Evolutionary conservation across 805 yeast genomes (phyloP).

Genomic region (Kodamaea lidongshanica): DNA sequence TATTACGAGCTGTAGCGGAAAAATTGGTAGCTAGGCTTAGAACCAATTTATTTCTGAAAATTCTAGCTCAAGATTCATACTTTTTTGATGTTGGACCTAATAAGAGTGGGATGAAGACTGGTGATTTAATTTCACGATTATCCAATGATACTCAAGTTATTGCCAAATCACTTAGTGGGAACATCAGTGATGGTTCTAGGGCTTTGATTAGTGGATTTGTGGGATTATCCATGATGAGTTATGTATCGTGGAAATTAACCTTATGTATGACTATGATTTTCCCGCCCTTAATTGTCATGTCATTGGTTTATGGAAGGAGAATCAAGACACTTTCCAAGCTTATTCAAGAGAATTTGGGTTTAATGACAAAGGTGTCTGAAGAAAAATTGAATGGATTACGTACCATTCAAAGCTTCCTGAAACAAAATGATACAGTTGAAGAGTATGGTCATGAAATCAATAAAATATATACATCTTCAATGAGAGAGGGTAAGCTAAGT

Average conservation of each 20-base stretch:
- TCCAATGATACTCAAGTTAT: slow-evolving; percentile 88
- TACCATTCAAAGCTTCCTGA: slow-evolving; percentile 87
- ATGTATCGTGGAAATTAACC: slow-evolving; percentile 77
- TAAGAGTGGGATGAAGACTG: slow-evolving; percentile 56
- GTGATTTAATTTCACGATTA: slow-evolving; percentile 83
- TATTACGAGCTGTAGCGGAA: slow-evolving; percentile 78
- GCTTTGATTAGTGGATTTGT: slow-evolving; percentile 76
- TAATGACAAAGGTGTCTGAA: slow-evolving; percentile 82
- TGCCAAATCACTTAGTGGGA: slow-evolving; percentile 78
- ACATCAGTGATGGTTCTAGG: slow-evolving; percentile 87
- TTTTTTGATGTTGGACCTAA: slow-evolving; percentile 74
- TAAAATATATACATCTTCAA: slow-evolving; percentile 57
- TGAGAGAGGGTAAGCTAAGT: slow-evolving; percentile 71
- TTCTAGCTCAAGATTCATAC: slow-evolving; percentile 79
- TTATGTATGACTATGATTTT: slow-evolving; percentile 72
- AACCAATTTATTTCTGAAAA: slow-evolving; percentile 66
- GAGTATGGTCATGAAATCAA: slow-evolving; percentile 70
- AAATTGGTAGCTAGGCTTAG: slow-evolving; percentile 79
- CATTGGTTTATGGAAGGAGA: slow-evolving; percentile 73
- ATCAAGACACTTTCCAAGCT: slow-evolving; percentile 68
- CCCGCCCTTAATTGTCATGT: slow-evolving; percentile 78
- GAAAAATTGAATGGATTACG: slow-evolving; percentile 80
- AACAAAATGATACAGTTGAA: slow-evolving; percentile 71
- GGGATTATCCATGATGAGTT: slow-evolving; percentile 88
- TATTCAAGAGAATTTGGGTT: slow-evolving; percentile 81